A percentile compares a stretch with the other conserved stretches of the same genome.
Evolutionary conservation across 2,329 filamentous ascomycete genomes (phyloP).

Genomic region (Fusarium lateritium): DNA sequence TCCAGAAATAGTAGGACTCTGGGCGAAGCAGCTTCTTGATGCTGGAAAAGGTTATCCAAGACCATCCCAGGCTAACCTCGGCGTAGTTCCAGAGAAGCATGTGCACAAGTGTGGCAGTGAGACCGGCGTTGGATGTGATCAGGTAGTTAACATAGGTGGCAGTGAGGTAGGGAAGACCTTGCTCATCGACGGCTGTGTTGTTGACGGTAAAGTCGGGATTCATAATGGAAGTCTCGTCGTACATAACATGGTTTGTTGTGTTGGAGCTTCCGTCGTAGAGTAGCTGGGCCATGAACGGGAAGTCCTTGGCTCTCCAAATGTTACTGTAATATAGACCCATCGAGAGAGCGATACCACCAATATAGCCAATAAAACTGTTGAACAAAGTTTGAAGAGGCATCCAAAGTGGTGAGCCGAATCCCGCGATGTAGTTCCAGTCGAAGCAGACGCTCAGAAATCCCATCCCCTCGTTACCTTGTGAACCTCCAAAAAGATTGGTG

Average conservation of each 20-base stretch:
- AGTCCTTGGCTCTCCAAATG: slow-evolving; percentile 32
- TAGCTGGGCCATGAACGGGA: slow-evolving; percentile 38
- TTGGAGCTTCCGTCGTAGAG: slow-evolving; percentile 25
- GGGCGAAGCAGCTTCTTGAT: slow-evolving; percentile 13
- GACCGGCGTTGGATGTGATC: slow-evolving; percentile 28
- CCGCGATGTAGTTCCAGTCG: slow-evolving; percentile 38
- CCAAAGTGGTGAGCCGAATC: slow-evolving; percentile 54
- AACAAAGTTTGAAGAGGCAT: slow-evolving; percentile 56
- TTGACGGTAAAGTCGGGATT: slow-evolving; percentile 43
- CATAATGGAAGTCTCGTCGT: slow-evolving; percentile 32
- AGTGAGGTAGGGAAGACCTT: slow-evolving; percentile 24
- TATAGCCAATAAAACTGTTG: slow-evolving; percentile 58
- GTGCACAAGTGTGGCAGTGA: slow-evolving; percentile 28
- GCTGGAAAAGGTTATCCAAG: slow-evolving; percentile 13
- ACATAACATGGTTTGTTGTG: slow-evolving; percentile 4
- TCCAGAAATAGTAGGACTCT: slow-evolving; percentile 25
- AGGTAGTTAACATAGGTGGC: slow-evolving; percentile 36
- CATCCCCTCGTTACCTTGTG: slow-evolving; percentile 38
- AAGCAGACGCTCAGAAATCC: slow-evolving; percentile 28
- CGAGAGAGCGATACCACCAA: slow-evolving; percentile 55
- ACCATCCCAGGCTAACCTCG: slow-evolving; percentile 43
- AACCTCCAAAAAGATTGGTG: slow-evolving; percentile 37
- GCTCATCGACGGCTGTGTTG: slow-evolving; percentile 2
- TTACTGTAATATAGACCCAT: slow-evolving; percentile 46
- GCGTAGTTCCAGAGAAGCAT: slow-evolving; percentile 45